Evolutionary conservation across 148 eudicot genomes (phyloP).

Genomic region (Heliosperma pusillum): DNA sequence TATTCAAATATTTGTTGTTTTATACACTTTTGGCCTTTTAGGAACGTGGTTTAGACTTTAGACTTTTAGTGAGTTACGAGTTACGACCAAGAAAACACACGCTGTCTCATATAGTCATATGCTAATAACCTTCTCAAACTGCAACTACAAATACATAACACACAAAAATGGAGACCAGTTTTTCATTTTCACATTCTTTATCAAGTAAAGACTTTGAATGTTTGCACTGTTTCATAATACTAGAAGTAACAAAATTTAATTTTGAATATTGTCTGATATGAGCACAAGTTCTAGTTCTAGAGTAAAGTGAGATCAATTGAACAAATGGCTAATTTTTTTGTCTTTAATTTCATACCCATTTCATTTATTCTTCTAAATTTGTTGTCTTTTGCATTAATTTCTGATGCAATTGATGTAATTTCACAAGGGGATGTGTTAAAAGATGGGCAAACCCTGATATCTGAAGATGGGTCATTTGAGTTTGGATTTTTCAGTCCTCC

Average conservation of each 20-base stretch:
- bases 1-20: not conserved
- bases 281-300: not conserved
- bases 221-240: too few species aligned
- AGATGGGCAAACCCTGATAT: constrained; percentile 48
- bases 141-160: not conserved
- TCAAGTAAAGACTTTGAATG: not conserved
- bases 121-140: not conserved
- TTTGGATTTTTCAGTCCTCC: constrained; percentile 71
- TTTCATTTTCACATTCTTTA: not conserved
- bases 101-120: not conserved
- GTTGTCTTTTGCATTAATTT: not conserved
- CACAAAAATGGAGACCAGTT: not conserved
- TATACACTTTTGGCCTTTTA: not conserved
- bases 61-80: not conserved
- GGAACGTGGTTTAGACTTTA: not conserved
- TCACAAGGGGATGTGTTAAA: constrained; percentile 29
- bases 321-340: constrained; percentile 15
- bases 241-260: too few species aligned
- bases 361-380: constrained; percentile 16
- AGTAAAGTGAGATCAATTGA: not conserved
- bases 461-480: constrained; percentile 33
- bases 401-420: constrained; percentile 25
- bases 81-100: constrained; percentile 1
- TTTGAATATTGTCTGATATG: not conserved
- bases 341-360: constrained; percentile 16